phyloP scores from a whole-genome alignment of 495 filamentous ascomycete genomes.

The Lasiosphaeria miniovina region DNA sequence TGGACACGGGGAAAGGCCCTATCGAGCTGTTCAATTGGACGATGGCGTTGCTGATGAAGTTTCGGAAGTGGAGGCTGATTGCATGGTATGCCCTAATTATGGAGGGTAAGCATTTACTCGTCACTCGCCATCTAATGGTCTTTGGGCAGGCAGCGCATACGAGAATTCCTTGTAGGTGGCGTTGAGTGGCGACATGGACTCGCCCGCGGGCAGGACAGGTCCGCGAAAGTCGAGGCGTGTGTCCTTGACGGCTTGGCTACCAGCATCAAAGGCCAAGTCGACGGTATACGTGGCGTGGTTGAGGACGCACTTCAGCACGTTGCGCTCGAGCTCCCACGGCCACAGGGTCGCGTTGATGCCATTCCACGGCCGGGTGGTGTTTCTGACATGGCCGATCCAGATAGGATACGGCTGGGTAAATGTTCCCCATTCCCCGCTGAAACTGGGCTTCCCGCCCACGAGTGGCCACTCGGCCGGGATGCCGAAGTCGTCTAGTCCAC shows the following conservation, averaged over 20 bases:
- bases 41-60: conserved; percentile 1
- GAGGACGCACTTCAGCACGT: conserved; percentile 8
- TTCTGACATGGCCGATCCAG: conserved; percentile 10
- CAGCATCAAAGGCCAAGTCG: conserved; percentile 7
- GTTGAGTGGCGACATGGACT: conserved; percentile 4
- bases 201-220: conserved; percentile 2
- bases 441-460: background rate
- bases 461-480: background rate
- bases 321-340: conserved; percentile 11
- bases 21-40: background rate
- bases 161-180: conserved; percentile 8
- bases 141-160: background rate
- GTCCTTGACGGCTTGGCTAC: conserved; percentile 3
- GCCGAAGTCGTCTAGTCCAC: background rate
- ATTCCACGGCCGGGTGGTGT: conserved; percentile 3
- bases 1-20: background rate
- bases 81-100: background rate
- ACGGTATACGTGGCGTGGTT: conserved; percentile 6
- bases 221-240: background rate
- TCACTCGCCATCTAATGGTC: no score
- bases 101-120: background rate
- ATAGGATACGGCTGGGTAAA: conserved; percentile 9
- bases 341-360: conserved; percentile 8
- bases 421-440: conserved; percentile 1
- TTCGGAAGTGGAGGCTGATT: background rate